Base-by-base conservation (phyloP, 73 alveolate species). In the Durusdinium trenchii region DNA sequence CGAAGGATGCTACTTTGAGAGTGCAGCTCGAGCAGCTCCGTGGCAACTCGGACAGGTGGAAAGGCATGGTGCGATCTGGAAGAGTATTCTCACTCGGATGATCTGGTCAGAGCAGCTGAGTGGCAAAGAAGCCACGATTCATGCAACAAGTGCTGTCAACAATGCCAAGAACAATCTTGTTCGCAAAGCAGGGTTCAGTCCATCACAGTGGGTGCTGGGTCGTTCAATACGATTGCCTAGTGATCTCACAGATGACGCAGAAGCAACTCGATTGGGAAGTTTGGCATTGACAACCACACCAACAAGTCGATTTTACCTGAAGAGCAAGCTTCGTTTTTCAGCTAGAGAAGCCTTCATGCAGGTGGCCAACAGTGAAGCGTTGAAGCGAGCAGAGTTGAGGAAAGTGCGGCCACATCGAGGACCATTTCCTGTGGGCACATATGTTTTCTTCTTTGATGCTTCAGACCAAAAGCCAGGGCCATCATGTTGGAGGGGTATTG, bases 61-160 rank as follows among this genome's bases (percentile, higher is more conserved):
- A 18, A 46, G 93, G 36, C 93, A 83, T n/a, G 93, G 93, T 14
- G 71, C 36, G 2, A 83, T 83, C 48, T 83, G 93, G 93, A 83
- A 83, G 23, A 0, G 23, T 5, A 83, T 82, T 71, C 7, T 76
- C 40, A 76, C 40, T n/a, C 43, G 45, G 60, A 23, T 76, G 61
- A 28, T 76, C 54, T 76, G 86, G 86, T 6, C 42, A 18, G 45
- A 43, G 6, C 86, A 76, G 26, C 86, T 76, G 2, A 60, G 61
- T 2, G 86, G 86, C n/a, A 76, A 43, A 28, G 86, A 76, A 38
- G 54, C 40, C 18, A 76, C 43, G 86, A 16, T 42, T 18, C 36
- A 76, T 43, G 86, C 86, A 3, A 14, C 83, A 36, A 76, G 86
- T 38, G 54, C 61, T 1, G 20, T 47, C 61, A 76, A 76, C 60